Conservation (phyloP, 345 rosid species). For the Citrus cavaleriei region DNA sequence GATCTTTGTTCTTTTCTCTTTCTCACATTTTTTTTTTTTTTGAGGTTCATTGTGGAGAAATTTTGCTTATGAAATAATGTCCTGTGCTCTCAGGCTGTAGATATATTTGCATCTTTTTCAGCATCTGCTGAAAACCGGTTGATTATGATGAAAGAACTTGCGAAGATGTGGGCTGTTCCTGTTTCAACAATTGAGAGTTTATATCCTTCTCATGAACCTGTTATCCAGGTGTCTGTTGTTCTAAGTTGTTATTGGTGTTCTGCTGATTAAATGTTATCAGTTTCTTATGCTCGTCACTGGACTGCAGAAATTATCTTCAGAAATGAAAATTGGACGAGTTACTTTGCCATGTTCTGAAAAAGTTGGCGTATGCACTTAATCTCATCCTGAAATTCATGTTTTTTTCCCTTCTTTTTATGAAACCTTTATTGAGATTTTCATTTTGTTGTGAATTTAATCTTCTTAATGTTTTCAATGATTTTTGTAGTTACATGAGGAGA, state of each 20-base stretch:
- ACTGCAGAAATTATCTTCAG: constrained; percentile 50
- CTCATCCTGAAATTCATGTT: constrained; percentile 10
- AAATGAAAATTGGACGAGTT: constrained; percentile 72
- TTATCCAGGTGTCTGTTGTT: constrained; percentile 60
- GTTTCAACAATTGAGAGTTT: constrained; percentile 33
- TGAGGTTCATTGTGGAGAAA: background rate
- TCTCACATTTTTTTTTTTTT: background rate
- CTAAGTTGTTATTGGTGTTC: background rate
- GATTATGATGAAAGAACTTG: constrained; percentile 50
- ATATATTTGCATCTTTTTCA: constrained; percentile 66
- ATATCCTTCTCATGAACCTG: constrained; percentile 56
- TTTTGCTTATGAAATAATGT: constrained; percentile 8
- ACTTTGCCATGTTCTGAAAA: constrained; percentile 46
- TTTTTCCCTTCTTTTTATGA: background rate
- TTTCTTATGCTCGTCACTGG: constrained; percentile 24
- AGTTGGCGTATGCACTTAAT: constrained; percentile 38
- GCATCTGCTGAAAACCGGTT: constrained; percentile 47
- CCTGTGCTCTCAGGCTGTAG: constrained; percentile 59
- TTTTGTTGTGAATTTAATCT: background rate
- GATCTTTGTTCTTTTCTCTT: background rate
- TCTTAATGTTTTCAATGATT: constrained; percentile 18
- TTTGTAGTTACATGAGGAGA: constrained; percentile 50
- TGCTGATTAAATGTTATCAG: constrained; percentile 11
- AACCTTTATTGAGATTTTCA: constrained; percentile 7
- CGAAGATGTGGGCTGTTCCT: constrained; percentile 60